Conservation (phyloP, 208 protist genomes). For the Crithidia brevicula region DNA sequence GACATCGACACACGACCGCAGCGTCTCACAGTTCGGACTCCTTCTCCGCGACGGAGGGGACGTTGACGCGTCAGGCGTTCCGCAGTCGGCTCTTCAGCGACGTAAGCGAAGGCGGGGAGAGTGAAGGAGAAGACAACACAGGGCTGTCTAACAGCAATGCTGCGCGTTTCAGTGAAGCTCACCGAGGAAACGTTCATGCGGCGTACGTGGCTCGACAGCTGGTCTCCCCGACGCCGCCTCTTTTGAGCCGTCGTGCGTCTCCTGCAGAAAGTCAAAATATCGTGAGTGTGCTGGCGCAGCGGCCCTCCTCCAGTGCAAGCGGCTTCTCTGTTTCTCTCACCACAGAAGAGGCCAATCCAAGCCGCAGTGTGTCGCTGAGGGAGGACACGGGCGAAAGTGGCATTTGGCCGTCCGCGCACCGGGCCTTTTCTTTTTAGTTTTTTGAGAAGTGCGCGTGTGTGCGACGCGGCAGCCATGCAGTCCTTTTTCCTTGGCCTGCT, state of each 20-base stretch:
- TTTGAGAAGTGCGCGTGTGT: too few species aligned
- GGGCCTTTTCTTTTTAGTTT: not conserved
- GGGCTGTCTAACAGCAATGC: not conserved
- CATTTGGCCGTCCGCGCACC: not conserved
- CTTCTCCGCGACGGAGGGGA: too few species aligned
- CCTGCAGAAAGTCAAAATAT: not conserved
- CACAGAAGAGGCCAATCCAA: not conserved
- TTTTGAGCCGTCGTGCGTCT: not conserved
- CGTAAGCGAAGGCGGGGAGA: not conserved
- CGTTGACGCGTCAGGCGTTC: constrained; percentile 1
- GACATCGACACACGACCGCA: too few species aligned
- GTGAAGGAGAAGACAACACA: too few species aligned
- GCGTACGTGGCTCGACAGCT: not conserved
- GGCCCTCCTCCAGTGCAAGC: not conserved
- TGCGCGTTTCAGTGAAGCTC: not conserved
- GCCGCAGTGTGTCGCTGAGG: not conserved
- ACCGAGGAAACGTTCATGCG: not conserved
- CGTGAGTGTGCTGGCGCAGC: not conserved
- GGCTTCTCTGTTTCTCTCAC: constrained; percentile 3
- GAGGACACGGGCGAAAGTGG: not conserved
- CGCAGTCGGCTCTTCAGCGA: constrained; percentile 18
- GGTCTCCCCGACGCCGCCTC: constrained; percentile 3
- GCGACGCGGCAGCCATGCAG: too few species aligned
- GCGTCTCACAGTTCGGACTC: too few species aligned
- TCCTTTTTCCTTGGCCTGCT: too few species aligned